These are phyloP conservation scores for Collybiopsis luxurians DNA, from an alignment of 768 basidiomycete species.

Conservation along the genomic window DNA sequence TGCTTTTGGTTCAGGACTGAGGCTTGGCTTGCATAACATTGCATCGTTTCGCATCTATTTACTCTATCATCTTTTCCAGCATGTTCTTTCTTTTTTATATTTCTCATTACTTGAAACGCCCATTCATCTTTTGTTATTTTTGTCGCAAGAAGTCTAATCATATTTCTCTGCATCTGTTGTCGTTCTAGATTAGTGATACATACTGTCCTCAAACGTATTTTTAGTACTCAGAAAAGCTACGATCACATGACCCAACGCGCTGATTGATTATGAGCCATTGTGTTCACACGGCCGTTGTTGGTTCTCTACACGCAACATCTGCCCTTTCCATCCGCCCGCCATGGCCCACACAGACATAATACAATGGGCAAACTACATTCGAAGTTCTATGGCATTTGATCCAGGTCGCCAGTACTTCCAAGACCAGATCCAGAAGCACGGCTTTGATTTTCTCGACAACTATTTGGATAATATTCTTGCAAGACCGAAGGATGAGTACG, in stretches of 20 bases:
- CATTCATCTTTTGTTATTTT: not conserved
- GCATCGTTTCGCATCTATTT: not conserved
- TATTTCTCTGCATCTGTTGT: too few relatives aligned
- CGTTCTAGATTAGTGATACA: too few relatives aligned
- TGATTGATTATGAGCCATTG: too few relatives aligned
- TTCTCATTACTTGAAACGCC: not conserved
- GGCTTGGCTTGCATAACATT: not conserved
- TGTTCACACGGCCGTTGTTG: not conserved
- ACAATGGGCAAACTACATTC: slow-evolving; percentile 67
- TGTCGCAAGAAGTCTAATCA: too few relatives aligned
- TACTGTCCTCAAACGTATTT: too few relatives aligned
- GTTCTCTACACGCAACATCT: not conserved
- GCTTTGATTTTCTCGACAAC: slow-evolving; percentile 76
- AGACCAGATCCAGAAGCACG: slow-evolving; percentile 71
- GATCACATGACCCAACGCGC: too few relatives aligned
- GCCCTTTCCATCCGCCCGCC: not conserved
- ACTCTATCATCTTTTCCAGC: not conserved
- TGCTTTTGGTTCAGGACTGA: slow-evolving; percentile 34
- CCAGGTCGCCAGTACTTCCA: slow-evolving; percentile 68
- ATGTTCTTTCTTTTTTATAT: not conserved
- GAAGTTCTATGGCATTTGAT: slow-evolving; percentile 68
- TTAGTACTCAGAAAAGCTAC: too few relatives aligned
- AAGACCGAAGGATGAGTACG: slow-evolving; percentile 66
- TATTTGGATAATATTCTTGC: slow-evolving; percentile 73
- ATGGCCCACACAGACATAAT: slow-evolving; percentile 55